Evolutionary conservation across 208 protist genomes (phyloP).

Genomic region (Leishmania braziliensis): DNA sequence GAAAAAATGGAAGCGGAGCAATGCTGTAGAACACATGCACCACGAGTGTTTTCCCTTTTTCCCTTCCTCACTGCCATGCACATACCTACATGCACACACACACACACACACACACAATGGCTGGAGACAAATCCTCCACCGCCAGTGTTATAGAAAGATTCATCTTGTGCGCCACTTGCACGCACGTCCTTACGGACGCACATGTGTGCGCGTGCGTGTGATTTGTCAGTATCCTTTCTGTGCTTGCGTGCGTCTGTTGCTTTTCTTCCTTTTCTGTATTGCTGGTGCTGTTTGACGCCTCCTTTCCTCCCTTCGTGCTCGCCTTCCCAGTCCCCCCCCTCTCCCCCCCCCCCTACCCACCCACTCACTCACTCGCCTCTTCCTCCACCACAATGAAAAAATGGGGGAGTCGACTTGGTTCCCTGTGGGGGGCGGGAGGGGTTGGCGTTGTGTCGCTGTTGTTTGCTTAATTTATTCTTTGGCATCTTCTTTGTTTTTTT

Average conservation of each 20-base stretch:
- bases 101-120: background rate
- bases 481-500: background rate
- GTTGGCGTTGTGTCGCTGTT: background rate
- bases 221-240: background rate
- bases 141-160: background rate
- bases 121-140: background rate
- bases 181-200: too few species aligned
- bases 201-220: background rate
- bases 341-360: background rate
- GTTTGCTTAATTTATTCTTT: background rate
- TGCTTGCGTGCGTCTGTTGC: background rate
- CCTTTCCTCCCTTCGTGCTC: too few species aligned
- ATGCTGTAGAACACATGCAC: background rate
- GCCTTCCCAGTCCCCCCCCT: background rate
- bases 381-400: background rate
- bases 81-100: background rate
- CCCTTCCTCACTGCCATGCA: background rate
- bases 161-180: background rate
- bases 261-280: background rate
- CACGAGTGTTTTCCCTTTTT: background rate
- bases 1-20: background rate
- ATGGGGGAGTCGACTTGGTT: background rate
- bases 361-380: background rate
- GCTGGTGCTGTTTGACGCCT: background rate
- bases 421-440: background rate